Percentiles rank a stretch among this genome's conserved stretches.
phyloP scores from a whole-genome alignment of 495 filamentous ascomycete genomes.

The Xylaria bambusicola region DNA sequence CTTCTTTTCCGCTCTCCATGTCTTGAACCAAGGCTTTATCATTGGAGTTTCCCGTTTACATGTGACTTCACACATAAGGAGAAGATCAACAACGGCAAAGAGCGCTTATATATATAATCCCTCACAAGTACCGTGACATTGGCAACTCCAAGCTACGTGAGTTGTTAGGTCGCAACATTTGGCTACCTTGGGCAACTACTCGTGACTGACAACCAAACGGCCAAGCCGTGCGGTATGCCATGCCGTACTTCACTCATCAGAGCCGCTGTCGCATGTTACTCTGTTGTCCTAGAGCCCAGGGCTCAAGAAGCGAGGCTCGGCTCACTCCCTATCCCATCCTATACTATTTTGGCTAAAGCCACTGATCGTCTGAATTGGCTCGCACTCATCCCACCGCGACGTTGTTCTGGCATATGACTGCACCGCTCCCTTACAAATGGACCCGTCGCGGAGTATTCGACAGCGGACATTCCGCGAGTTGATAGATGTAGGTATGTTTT shows the following conservation, averaged over 20 bases:
- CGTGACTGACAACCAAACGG: neutral
- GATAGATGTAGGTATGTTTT: neutral
- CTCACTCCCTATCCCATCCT: neutral
- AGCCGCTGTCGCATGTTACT: constrained; percentile 1
- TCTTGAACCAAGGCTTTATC: neutral
- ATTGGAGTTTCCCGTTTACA: neutral
- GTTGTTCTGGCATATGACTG: no score
- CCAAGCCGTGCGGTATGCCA: neutral
- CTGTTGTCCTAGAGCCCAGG: constrained; percentile 7
- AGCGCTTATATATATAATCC: neutral
- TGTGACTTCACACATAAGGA: neutral
- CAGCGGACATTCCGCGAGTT: constrained; percentile 2
- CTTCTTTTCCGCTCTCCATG: neutral
- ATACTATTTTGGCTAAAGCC: neutral
- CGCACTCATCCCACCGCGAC: neutral
- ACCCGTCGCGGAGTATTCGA: no score
- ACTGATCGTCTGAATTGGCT: neutral
- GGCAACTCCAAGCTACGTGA: neutral
- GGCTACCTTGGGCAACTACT: neutral
- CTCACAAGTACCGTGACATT: neutral
- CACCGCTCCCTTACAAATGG: no score
- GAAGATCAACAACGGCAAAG: neutral
- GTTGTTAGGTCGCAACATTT: neutral
- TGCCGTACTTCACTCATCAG: neutral
- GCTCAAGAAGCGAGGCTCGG: constrained; percentile 14